Percentiles rank a stretch among this genome's conserved stretches.
Conservation (phyloP, 371 early-diverging fungal genomes). For the Conidiobolus incongruus region DNA sequence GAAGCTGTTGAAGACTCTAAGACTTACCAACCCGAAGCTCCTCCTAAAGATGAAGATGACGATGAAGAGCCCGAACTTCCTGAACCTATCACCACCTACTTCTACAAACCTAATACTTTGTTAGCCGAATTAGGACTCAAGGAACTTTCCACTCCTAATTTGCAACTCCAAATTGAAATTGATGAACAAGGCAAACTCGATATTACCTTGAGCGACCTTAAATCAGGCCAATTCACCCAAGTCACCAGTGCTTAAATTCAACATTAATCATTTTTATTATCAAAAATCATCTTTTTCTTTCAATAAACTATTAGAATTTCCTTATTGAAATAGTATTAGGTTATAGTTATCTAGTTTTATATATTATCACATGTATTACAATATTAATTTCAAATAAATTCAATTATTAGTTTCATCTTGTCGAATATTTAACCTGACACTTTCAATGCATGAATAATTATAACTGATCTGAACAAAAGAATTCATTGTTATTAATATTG, state of each 20-base stretch:
- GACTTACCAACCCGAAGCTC: slow-evolving; percentile 16
- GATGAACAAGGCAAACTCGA: neutral
- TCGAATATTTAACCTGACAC: too few relatives aligned
- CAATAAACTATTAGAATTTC: neutral
- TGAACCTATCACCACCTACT: slow-evolving; percentile 12
- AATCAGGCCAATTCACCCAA: neutral
- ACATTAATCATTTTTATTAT: neutral
- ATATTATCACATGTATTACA: neutral
- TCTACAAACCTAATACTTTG: slow-evolving; percentile 16
- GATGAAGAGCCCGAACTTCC: slow-evolving; percentile 15
- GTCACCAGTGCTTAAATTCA: neutral
- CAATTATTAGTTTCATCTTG: too few relatives aligned
- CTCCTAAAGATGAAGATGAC: slow-evolving; percentile 15
- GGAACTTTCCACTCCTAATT: slow-evolving; percentile 5
- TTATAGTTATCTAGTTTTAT: neutral
- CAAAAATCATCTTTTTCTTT: neutral
- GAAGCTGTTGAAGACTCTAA: slow-evolving; percentile 35
- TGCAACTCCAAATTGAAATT: slow-evolving; percentile 2
- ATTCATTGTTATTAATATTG: too few relatives aligned
- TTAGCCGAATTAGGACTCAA: slow-evolving; percentile 19
- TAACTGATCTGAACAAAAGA: too few relatives aligned
- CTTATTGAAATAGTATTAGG: neutral
- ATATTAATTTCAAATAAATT: neutral
- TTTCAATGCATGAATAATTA: too few relatives aligned
- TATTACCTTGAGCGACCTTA: neutral